phyloP scores from a whole-genome alignment of 2,329 filamentous ascomycete species.

The Cyphellophora attinorum region DNA sequence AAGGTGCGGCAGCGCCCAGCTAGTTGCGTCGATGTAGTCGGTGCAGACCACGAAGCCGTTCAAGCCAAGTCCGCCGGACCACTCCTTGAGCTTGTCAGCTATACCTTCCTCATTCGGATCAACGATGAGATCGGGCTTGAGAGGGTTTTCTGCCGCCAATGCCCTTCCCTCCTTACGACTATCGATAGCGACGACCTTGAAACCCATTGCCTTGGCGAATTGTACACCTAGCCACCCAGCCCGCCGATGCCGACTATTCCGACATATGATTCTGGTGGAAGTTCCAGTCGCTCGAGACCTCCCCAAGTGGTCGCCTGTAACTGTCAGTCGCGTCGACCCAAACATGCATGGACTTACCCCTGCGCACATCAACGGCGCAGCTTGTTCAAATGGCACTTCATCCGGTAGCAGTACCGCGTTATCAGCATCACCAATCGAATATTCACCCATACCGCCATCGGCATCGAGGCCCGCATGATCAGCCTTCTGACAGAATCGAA shows the following conservation, averaged over 20 bases:
- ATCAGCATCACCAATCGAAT: constrained; percentile 22
- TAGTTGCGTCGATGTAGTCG: constrained; percentile 3
- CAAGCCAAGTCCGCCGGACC: constrained; percentile 2
- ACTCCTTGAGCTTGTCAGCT: constrained; percentile 4
- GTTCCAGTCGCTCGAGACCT: constrained; percentile 61
- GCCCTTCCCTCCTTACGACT: constrained; percentile 3
- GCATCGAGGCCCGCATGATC: constrained; percentile 23
- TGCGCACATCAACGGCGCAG: constrained; percentile 27
- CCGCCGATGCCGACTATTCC: constrained; percentile 16
- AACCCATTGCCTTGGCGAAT: constrained; percentile 3
- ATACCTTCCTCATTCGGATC: constrained; percentile 1
- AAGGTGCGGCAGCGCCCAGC: constrained; percentile 1
- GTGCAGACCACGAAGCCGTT: constrained; percentile 2
- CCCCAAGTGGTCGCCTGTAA: constrained; percentile 7
- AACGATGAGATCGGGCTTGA: constrained; percentile 4
- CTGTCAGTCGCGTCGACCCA: too few relatives aligned
- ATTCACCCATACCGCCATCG: constrained; percentile 24
- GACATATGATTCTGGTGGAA: constrained; percentile 6
- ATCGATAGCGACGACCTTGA: constrained; percentile 2
- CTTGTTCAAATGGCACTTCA: constrained; percentile 20
- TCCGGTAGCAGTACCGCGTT: constrained; percentile 14
- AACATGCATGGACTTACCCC: constrained; percentile 23
- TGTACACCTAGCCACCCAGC: constrained; percentile 12
- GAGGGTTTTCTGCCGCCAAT: background rate
- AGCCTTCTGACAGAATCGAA: constrained; percentile 21